Evolutionary conservation across 1,139 yeast genomes (phyloP).

Genomic region (Kodamaea sp.): DNA sequence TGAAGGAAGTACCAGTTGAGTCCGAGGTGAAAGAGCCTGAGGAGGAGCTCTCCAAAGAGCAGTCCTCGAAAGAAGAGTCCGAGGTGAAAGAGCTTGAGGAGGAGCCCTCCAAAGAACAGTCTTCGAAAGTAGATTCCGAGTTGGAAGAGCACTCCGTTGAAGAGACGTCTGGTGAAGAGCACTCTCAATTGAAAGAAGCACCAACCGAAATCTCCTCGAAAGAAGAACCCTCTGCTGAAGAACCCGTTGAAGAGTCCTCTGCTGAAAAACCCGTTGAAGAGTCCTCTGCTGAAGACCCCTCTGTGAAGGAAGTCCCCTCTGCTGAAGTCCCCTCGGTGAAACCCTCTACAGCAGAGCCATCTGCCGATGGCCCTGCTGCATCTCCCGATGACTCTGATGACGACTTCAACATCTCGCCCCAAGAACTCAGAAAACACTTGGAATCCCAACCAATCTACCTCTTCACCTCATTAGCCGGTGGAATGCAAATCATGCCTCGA

Average conservation of each 20-base stretch:
- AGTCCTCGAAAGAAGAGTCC: too few species aligned
- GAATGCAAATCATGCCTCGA: slow-evolving; percentile 77
- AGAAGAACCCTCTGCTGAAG: background rate
- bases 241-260: slow-evolving; percentile 2
- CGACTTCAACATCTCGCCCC: slow-evolving; percentile 40
- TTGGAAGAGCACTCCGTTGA: slow-evolving; percentile 1
- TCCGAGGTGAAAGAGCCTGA: background rate
- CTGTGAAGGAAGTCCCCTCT: slow-evolving; percentile 3
- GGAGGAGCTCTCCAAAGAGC: background rate
- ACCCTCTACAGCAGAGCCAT: too few species aligned
- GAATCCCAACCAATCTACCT: slow-evolving; percentile 63
- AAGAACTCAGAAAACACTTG: slow-evolving; percentile 44
- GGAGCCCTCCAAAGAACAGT: background rate
- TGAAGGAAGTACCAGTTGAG: too few species aligned
- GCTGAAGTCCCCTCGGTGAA: slow-evolving; percentile 5
- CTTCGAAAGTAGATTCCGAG: too few species aligned
- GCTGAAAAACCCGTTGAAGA: slow-evolving; percentile 2
- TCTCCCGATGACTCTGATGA: slow-evolving; percentile 20
- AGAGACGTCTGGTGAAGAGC: slow-evolving; percentile 2
- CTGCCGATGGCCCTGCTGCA: slow-evolving; percentile 1
- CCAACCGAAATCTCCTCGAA: slow-evolving; percentile 4
- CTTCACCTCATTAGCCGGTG: slow-evolving; percentile 87
- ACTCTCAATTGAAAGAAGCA: too few species aligned
- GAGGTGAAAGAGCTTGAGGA: background rate
- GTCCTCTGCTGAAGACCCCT: slow-evolving; percentile 5